Base-by-base conservation (phyloP, 2,329 filamentous ascomycete species). In the Sodiomyces alkalinus region DNA sequence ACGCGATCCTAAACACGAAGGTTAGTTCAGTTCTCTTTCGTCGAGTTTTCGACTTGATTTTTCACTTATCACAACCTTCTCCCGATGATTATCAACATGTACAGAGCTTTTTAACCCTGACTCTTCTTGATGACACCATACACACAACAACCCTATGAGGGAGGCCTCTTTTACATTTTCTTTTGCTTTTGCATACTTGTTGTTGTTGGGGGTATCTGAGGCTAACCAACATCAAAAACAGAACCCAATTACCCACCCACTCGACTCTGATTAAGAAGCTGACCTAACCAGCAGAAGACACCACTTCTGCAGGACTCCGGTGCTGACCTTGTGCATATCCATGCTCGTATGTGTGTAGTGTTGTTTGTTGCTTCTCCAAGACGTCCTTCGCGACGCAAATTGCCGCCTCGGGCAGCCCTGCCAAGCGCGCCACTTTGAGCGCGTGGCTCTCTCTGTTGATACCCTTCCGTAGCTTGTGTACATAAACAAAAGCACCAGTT, bases 381-480 rank as follows among this genome's bases (percentile, higher is more conserved):
- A 81, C 63, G 20, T 58, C 49, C 28, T 52, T 59, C 5, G 87
- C 86, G 37, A 82, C 59, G 14, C 58, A 54, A 30, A 94, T 71
- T 4, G 78, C 81, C 24, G 64, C 58, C 34, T 75, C 70, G 1
- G 86, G 86, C 41, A 94, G 44, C 2, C 83, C 86, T 5, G 90
- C 92, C 40, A 96, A 56, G 37, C 68, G 67, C 3, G 90, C 90
- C n/a, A 98, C 90, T 47, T 94, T 96, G 34, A 98, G 58, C 12
- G 92, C 90, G 55, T 98, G 90, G 36, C 82, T 92, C 39, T 79
- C 63, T 28, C 74, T 68, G 52, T 96, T 98, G 32, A 93, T 71
- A 0, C 90, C 90, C 47, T 65, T 73, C 30, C 71, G 69, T 51
- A 98, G 53, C 39, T 68, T 78, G 56, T 98, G 86, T 31, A 92